These are phyloP conservation scores for Dissophora globulifera DNA, from an alignment of 192 early-diverging fungal genomes.

Conservation along the genomic window DNA sequence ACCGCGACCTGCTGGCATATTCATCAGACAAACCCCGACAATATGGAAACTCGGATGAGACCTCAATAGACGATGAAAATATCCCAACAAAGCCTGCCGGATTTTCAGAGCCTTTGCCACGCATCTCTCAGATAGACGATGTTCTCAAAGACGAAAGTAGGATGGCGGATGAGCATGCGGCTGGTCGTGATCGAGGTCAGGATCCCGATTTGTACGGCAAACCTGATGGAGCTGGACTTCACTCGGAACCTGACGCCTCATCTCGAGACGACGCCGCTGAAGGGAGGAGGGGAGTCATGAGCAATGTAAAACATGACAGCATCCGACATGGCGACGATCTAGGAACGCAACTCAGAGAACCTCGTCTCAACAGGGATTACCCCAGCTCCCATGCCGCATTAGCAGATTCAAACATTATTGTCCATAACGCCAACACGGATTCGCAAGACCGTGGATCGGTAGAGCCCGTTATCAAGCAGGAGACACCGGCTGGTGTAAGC, in stretches of 20 bases:
- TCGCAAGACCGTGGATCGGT: too few species aligned
- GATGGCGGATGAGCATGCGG: conserved; percentile 2
- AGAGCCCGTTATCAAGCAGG: not conserved
- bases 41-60: conserved; percentile 1
- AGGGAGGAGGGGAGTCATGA: conserved; percentile 25
- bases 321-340: not conserved
- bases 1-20: conserved; percentile 30
- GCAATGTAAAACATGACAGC: conserved; percentile 16
- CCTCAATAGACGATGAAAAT: not conserved
- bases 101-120: not conserved
- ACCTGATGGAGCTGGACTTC: conserved; percentile 15
- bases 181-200: too few species aligned
- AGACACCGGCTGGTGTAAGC: not conserved
- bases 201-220: conserved; percentile 1
- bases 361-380: conserved; percentile 2
- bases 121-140: too few species aligned
- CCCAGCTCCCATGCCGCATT: conserved; percentile 1
- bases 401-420: not conserved
- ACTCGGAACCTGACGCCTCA: conserved; percentile 9
- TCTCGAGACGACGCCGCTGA: not conserved
- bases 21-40: conserved; percentile 26
- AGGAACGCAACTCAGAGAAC: not conserved
- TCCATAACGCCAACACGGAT: not conserved
- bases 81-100: not conserved
- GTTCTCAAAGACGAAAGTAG: too few species aligned